phyloP scores from a whole-genome alignment of 495 filamentous ascomycete genomes.

The Thermothielavioides terrestris region DNA sequence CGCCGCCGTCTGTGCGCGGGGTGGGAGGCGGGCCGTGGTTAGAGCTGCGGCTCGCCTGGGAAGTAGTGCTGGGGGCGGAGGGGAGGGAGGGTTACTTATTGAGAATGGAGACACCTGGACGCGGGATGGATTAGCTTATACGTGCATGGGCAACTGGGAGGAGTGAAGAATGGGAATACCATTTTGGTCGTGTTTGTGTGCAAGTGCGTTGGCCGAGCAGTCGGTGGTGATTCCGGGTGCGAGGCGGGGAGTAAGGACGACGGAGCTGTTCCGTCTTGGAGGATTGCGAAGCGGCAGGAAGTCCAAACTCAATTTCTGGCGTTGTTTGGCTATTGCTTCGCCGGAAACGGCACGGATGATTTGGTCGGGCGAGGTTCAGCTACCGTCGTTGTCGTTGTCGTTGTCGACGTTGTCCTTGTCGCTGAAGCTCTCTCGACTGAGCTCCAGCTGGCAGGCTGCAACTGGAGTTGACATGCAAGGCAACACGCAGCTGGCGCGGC shows the following conservation, averaged over 20 bases:
- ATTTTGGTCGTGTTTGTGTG: conserved; percentile 16
- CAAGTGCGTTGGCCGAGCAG: background rate
- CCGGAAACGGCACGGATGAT: background rate
- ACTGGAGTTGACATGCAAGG: conserved; percentile 24
- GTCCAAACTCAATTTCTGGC: background rate
- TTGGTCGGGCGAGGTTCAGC: conserved; percentile 1
- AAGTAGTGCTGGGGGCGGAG: background rate
- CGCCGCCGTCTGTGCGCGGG: conserved; percentile 72
- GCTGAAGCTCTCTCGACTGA: too few species aligned
- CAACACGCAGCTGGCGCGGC: conserved; percentile 37
- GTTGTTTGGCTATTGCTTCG: background rate
- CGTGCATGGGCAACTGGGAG: background rate
- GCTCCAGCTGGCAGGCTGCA: conserved; percentile 18
- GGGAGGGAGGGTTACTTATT: conserved; percentile 55
- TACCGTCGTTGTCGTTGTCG: conserved; percentile 12
- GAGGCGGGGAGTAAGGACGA: background rate
- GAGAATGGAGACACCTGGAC: conserved; percentile 69
- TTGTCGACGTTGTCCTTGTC: background rate
- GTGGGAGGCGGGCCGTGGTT: background rate
- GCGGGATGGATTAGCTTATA: conserved; percentile 16
- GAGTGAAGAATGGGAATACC: conserved; percentile 9
- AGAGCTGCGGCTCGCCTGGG: conserved; percentile 1
- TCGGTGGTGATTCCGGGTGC: background rate
- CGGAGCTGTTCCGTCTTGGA: background rate
- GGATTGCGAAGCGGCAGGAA: background rate